Base-by-base conservation (phyloP, 108 stramenopile genomes). In the Skeletonema marinoi region DNA sequence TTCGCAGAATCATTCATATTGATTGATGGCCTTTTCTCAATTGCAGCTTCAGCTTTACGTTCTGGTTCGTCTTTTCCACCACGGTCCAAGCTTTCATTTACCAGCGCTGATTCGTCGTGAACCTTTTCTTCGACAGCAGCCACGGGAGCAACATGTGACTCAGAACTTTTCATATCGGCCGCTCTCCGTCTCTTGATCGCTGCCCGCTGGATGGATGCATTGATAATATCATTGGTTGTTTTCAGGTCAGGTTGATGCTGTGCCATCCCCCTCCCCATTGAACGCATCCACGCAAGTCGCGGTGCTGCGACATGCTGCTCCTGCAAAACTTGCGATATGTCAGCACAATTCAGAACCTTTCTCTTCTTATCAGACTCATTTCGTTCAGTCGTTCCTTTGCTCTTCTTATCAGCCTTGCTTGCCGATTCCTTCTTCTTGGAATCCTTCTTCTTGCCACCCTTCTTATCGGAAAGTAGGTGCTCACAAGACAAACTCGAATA, bases 401-500 rank as follows among this genome's bases (percentile, higher is more conserved):
- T 21, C 10, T 16, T 54, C 35, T 65, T 58, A 30, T 21, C 51
- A 32, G 4, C 33, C 13, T 33, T 19, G 29, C 30, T 44, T 41
- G 29, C 46, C 17, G 17, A 35, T 39, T 14, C 21, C 9, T 48
- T 31, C 12, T 21, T 32, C 64, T 42, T 65, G 4, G 33, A 6
- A 21, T 46, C 62, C 42, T 36, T 44, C 1, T 46, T 48, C 32
- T 31, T 19, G 0, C 65, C 25, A 25, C 51, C 29, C 17, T 32
- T 36, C 21, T 33, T 65, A 8, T 60, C 16, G 39, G n/a, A 17
- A 7, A 46, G 31, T 1, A 36, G 10, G n/a, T 41, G 66, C n/a
- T 66, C 51, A 68, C 64, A 74, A 51, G 69, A 65, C 12, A 74
- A 17, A 32, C 71, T 41, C 12, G 35, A 68, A 5, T 56, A 44